Conservation (phyloP, 768 basidiomycete genomes). For the Phanerochaete carnosa region DNA sequence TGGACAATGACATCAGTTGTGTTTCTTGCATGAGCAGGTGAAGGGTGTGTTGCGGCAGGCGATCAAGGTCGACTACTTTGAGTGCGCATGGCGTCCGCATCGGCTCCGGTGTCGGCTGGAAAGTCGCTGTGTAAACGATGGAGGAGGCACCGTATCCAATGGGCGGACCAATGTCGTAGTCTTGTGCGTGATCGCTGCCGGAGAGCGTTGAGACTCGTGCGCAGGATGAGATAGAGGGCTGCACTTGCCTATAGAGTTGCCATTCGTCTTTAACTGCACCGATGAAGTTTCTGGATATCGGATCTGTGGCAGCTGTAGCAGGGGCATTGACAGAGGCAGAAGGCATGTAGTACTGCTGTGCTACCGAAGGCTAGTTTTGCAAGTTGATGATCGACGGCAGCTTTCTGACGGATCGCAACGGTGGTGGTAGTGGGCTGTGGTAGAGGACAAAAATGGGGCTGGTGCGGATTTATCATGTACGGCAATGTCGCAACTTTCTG, state of each 20-base stretch:
- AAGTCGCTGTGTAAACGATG: constrained; percentile 79
- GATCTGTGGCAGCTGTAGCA: constrained; percentile 10
- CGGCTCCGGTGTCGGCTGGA: constrained; percentile 34
- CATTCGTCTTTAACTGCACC: constrained; percentile 85
- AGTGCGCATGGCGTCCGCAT: constrained; percentile 64
- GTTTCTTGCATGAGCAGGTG: constrained; percentile 79
- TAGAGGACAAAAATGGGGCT: neutral
- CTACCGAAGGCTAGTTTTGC: neutral
- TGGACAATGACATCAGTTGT: constrained; percentile 86
- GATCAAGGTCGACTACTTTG: constrained; percentile 88
- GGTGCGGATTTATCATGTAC: neutral
- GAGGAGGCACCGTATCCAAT: constrained; percentile 94
- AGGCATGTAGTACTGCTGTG: neutral
- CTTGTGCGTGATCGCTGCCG: constrained; percentile 60
- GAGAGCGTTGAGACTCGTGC: neutral
- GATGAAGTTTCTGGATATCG: constrained; percentile 46
- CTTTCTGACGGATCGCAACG: neutral
- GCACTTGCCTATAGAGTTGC: constrained; percentile 68
- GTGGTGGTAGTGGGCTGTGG: neutral
- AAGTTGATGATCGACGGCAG: neutral
- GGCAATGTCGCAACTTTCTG: neutral
- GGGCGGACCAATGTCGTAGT: constrained; percentile 73
- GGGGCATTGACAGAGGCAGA: neutral
- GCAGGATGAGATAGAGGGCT: neutral
- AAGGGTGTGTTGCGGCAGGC: constrained; percentile 67